Evolutionary conservation across 2,329 filamentous ascomycete genomes (phyloP), one percentile per base, ranked within the genome.

Genomic region (Penicillium concentricum): DNA sequence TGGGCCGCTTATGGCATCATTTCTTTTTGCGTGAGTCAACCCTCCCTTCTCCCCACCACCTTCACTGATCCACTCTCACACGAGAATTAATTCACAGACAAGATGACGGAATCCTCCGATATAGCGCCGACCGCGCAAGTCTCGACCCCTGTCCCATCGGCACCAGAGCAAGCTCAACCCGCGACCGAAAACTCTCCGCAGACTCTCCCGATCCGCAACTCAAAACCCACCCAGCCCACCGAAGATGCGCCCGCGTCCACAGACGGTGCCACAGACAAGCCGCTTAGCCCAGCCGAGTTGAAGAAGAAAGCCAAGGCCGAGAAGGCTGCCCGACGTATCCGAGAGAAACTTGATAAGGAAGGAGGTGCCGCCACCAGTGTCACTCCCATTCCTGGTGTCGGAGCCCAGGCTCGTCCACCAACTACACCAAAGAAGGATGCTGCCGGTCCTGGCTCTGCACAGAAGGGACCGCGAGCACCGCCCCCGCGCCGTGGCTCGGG

Each of bases 241-340:
- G 68, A 68, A 51, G 62, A 65, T 55, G 60, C 48, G 15, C 28
- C 61, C 52, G 54, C 69, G 30, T 54, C 69, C 41, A 44, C 63
- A 15, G 57, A 65, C 2, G 60, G 65, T 37, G 59, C 56, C 5
- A 61, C 61, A 7, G 68, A 69, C 30, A 73, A 73, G 26, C 72
- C 76, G 26, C 66, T 78, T 30, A 73, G 73, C 7, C 69, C 69
- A 35, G 91, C 91, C 20, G 89, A 96, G 74, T 72, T 96, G 69
- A 97, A 97, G 78, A 93, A 92, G 68, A 87, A 86, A 72, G 88
- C 89, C 60, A 93, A 96, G 74, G 92, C 91, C 32, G 93, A 97
- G 73, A 97, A 97, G 78, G 89, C 90, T 51, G 92, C 92, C 45
- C 83, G 91, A 59, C 84, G 93, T 78, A 91, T 89, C 47, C 87